phyloP scores from a whole-genome alignment of 2,329 filamentous ascomycete species.

The Cercospora brassicicola region DNA sequence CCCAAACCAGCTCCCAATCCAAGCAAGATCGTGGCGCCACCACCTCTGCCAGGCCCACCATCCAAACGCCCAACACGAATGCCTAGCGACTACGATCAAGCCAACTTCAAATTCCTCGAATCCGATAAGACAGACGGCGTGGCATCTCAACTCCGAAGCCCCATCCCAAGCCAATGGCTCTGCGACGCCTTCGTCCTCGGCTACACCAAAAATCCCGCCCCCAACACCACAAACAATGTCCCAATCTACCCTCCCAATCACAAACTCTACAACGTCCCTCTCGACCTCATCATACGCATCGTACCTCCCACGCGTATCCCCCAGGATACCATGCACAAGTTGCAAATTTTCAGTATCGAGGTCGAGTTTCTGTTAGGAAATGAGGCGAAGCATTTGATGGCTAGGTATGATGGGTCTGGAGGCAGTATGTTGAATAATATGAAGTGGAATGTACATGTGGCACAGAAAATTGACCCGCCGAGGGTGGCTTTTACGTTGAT shows the following conservation, averaged over 20 bases:
- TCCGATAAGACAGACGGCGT: not conserved
- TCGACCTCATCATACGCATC: slow-evolving; percentile 12
- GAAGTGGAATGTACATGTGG: not conserved
- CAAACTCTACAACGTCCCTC: not conserved
- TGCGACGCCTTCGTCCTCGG: slow-evolving; percentile 9
- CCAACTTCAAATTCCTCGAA: slow-evolving; percentile 4
- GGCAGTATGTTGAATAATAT: not conserved
- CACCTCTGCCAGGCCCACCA: not conserved
- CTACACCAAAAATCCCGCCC: not conserved
- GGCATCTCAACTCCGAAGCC: not conserved
- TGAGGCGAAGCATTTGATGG: not conserved
- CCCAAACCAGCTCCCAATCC: not conserved
- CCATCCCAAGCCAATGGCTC: slow-evolving; percentile 7
- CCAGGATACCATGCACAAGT: slow-evolving; percentile 6
- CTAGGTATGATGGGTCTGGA: not conserved
- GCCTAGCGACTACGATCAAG: not conserved
- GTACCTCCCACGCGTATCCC: not conserved
- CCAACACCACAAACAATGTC: not conserved
- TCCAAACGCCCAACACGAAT: not conserved
- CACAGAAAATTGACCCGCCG: not conserved
- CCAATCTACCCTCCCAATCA: not conserved
- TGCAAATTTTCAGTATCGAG: slow-evolving; percentile 11
- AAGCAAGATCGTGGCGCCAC: not conserved
- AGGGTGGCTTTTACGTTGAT: slow-evolving; percentile 10
- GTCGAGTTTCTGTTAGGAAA: not conserved